phyloP scores from a whole-genome alignment of 257 asterid genomes.

The Solanum verrucosum region DNA sequence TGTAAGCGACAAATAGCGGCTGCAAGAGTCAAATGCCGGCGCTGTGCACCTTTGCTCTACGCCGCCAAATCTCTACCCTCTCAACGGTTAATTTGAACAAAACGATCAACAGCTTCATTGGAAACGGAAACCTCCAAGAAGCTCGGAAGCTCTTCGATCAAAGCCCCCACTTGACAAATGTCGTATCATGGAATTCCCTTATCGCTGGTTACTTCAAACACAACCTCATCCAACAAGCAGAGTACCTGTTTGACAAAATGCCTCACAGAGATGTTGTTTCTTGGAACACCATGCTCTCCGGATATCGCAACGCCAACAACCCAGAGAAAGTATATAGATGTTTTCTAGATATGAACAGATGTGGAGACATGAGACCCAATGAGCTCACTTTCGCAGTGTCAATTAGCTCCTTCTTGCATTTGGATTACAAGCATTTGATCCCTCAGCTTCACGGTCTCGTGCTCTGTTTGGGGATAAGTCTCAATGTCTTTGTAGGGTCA shows the following conservation, averaged over 20 bases:
- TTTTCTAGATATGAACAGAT: not conserved
- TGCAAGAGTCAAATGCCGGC: not conserved
- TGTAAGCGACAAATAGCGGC: no score
- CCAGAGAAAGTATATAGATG: not conserved
- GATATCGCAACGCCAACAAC: constrained; percentile 3
- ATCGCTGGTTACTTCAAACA: constrained; percentile 45
- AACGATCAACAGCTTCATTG: not conserved
- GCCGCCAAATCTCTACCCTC: not conserved
- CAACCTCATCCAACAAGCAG: constrained; percentile 30
- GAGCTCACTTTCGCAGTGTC: constrained; percentile 3
- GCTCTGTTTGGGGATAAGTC: not conserved
- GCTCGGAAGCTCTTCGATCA: not conserved
- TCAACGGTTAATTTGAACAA: not conserved
- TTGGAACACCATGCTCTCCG: constrained; percentile 19
- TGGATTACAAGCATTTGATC: not conserved
- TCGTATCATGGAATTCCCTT: constrained; percentile 70
- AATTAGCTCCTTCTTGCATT: not conserved
- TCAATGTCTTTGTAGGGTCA: not conserved
- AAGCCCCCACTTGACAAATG: constrained; percentile 4
- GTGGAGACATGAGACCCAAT: not conserved
- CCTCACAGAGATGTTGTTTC: constrained; percentile 33
- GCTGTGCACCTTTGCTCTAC: not conserved
- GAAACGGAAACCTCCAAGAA: not conserved
- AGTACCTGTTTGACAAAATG: constrained; percentile 28
- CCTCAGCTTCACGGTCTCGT: not conserved